Evolutionary conservation across 441 rosid species (phyloP), one percentile per base, ranked within the genome.

Genomic region (Theobroma grandiflorum): DNA sequence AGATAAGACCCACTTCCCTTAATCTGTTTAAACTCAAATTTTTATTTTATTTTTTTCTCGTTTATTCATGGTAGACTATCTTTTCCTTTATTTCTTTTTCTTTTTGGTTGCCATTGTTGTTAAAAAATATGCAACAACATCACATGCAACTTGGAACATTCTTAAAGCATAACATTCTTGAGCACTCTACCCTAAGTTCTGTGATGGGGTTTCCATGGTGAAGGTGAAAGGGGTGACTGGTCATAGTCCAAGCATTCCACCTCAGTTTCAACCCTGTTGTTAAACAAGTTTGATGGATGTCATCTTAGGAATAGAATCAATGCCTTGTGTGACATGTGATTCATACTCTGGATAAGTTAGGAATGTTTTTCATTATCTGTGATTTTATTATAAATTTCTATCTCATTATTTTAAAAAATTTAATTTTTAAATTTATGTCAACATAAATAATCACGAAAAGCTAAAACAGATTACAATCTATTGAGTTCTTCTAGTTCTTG

Each of bases 81-180:
- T 89, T 90, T 85, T 81, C 53, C 86, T 89, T 87, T 85, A 72
- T 73, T 83, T 80, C 75, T 55, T 81, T 85, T 53, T 14, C 72
- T 86, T 84, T 78, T 68, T 26, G 78, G 83, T 84, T 86, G 53
- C 75, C 75, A 83, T 80, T 80, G 80, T 59, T 59, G 61, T 72
- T 74, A 62, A 70, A 80, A 73, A 76, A 80, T 78, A 71, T 66
- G 37, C 70, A 53, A 22, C 2, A 75, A 77, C 79, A 81, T 82
- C 89, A 88, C 92, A 89, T 90, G 93, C 88, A 79, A 80, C 84
- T 84, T 55, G 89, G 90, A 89, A 90, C 89, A 85, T 87, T 92
- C 89, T 78, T 1, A 81, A 87, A 90, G 95, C 85, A 83, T 82
- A 79, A 69, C 31, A 82, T 90, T 85, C 84, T 78, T 78, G 31